Conservation (phyloP, 2,329 filamentous ascomycete species). For the Fusarium phyllophilum region DNA sequence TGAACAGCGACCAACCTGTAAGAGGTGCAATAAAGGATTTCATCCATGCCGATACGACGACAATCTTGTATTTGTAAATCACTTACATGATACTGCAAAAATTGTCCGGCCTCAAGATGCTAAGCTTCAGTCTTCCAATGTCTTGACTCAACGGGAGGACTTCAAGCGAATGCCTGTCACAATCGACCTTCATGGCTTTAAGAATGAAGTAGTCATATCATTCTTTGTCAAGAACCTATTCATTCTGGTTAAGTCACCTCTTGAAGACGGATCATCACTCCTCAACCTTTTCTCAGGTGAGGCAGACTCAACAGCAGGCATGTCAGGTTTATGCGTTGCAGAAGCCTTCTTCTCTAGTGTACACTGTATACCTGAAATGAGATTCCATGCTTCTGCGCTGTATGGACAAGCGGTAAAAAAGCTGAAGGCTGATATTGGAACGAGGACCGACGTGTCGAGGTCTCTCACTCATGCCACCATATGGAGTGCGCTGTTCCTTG, state of each 20-base stretch:
- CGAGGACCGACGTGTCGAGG: background rate
- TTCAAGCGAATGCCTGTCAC: background rate
- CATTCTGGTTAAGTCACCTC: background rate
- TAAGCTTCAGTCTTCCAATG: background rate
- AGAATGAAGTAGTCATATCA: background rate
- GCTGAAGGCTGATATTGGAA: background rate
- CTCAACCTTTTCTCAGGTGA: background rate
- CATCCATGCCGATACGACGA: background rate
- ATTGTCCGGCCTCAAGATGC: too few species aligned
- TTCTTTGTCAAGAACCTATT: background rate
- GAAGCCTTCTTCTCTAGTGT: background rate
- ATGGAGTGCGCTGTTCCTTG: slow-evolving; percentile 1
- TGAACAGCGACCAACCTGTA: background rate
- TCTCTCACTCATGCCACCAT: background rate
- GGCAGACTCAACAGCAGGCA: background rate
- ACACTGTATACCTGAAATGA: background rate
- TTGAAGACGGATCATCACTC: background rate
- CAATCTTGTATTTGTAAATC: background rate
- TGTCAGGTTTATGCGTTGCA: background rate
- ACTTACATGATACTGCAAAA: too few species aligned
- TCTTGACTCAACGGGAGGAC: background rate
- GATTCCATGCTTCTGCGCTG: background rate
- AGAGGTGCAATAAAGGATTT: background rate
- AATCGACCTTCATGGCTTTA: background rate
- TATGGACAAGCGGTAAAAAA: background rate